Base-by-base conservation (phyloP, 2,329 filamentous ascomycete species). In the Ilyonectria sp. region DNA sequence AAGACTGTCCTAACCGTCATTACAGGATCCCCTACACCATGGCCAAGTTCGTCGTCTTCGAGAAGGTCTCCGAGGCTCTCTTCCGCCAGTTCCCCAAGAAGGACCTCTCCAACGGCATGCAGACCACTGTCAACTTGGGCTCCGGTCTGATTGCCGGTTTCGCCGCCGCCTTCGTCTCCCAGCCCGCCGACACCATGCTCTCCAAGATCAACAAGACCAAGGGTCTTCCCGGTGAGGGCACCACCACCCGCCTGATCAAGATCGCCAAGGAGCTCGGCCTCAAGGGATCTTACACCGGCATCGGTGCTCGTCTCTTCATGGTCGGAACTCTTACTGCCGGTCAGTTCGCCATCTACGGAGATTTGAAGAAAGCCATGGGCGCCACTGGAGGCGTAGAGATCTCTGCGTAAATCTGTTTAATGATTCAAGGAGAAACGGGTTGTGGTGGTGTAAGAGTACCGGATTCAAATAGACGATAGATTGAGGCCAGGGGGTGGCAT, bases 151-250 rank as follows among this genome's bases (percentile, higher is more conserved):
- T 84, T 69, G 83, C 83, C 71, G 83, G 94, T 92, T 94, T 97
- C 86, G 94, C 93, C 78, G 94, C 94, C 77, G 94, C 94, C 80
- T 82, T 95, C 77, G 89, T 97, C 81, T 97, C 94, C 71, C 94
- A 97, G 87, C 94, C 94, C 76, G 94, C 94, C 82, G 94, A 97
- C 83, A 97, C 94, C 80, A 97, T 97, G 94, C 91, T 97, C 73
- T 93, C 90, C 86, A 96, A 95, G 90, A 96, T 97, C 89, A 97
- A 97, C 92, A 96, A 96, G 92, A 94, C 92, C 85, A 91, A 94
- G 87, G 94, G 93, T 85, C 86, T 90, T 69, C 93, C 94, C 74
- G 94, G 94, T 87, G 93, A 97, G 87, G 90, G 94, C 79, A 96
- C 93, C 78, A 89, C 89, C 80, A 88, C 86, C 82, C 92, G 94